Evolutionary conservation across 1,284 basidiomycete genomes (phyloP), one percentile per base, ranked within the genome.

Genomic region (Phlebopus sp.): DNA sequence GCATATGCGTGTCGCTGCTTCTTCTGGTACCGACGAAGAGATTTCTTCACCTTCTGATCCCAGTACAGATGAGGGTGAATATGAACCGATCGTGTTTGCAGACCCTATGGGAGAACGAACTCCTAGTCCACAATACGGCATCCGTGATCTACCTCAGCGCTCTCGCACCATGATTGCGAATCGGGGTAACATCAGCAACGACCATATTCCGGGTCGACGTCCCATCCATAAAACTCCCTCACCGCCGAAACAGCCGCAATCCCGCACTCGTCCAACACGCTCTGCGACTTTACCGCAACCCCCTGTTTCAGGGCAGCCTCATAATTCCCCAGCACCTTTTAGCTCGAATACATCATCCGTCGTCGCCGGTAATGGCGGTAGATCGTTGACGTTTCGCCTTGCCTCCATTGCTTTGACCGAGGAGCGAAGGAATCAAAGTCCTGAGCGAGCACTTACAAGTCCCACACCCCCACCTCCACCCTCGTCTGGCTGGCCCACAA

Each of bases 351-450:
- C 55, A 42, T 53, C 51, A 42, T 43, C 52, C 32, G 44, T 39
- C 14, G 55, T 52, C 27, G 40, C 35, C 36, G 37, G 49, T n/a
- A 11, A 32, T 37, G 32, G 40, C 15, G 40, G 39, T 11, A 64
- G 54, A 39, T 64, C 62, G 17, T 61, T 68, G 37, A 64, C 62
- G 6, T 53, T 64, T 14, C 62, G 62, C 38, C 50, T 64, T 36
- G 62, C 62, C 34, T 51, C 62, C 13, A 54, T 68, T 29, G 42
- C 53, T 11, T 46, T 64, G 18, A 45, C 42, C 7, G 60, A 63
- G 36, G 60, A 61, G 19, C 54, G 47, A 46, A 19, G 42, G 41
- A 34, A 19, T 19, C 39, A 50, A 15, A 42, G 31, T 31, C 38
- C 48, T 27, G 10, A 48, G 17, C 40, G 17, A 2, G 27, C 42